Evolutionary conservation across 129 eudicot genomes (phyloP).

Genomic region (Flaveria sonorensis): DNA sequence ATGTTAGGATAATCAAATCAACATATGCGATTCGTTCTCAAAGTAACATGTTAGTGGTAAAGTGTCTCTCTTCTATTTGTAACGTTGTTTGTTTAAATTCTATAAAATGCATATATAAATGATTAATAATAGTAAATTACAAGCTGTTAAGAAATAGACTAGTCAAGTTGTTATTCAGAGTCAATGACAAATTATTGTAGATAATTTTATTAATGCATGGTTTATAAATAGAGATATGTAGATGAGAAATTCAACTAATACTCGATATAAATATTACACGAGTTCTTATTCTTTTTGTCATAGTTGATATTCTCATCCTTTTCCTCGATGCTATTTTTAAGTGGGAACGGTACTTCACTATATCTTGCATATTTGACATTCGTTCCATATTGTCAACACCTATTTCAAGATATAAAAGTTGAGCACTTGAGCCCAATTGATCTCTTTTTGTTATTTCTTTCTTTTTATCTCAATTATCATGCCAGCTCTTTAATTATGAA

Average conservation of each 20-base stretch:
- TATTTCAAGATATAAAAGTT: not conserved
- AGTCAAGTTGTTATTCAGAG: not conserved
- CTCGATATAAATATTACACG: not conserved
- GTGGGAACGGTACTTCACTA: conserved; percentile 24
- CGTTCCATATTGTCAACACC: conserved; percentile 19
- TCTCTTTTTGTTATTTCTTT: not conserved
- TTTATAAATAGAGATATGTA: not conserved
- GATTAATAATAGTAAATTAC: no score
- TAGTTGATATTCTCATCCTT: conserved; percentile 27
- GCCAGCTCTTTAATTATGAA: not conserved
- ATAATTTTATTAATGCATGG: not conserved
- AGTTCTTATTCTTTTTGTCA: not conserved
- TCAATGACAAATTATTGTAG: not conserved
- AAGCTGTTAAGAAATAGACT: no score
- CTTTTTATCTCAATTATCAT: not conserved
- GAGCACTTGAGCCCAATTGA: not conserved
- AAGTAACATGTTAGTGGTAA: no score
- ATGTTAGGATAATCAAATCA: not conserved
- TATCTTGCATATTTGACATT: conserved; percentile 28
- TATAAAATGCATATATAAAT: no score
- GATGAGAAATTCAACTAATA: not conserved
- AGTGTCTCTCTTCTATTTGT: no score
- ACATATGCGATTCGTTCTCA: not conserved
- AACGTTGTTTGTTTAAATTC: no score
- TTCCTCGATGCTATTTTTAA: conserved; percentile 18